phyloP scores from a whole-genome alignment of 139 green algal species.

The Tetraselmis striata region DNA sequence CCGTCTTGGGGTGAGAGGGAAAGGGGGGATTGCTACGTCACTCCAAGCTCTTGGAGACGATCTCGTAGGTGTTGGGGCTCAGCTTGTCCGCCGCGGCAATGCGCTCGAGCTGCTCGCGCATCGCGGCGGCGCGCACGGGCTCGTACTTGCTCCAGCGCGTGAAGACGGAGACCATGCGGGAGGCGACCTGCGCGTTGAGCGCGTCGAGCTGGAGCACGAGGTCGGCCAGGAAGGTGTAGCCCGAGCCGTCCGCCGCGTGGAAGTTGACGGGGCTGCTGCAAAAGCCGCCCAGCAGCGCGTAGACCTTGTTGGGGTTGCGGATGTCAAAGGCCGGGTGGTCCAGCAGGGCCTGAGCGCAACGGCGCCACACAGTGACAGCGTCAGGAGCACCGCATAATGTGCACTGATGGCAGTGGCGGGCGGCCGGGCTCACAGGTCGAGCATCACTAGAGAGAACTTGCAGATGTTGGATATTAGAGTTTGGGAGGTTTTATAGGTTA shows the following conservation, averaged over 20 bases:
- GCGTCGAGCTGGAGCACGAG: slow-evolving; percentile 63
- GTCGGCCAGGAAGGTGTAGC: slow-evolving; percentile 91
- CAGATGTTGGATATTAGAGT: too few relatives aligned
- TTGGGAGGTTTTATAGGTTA: too few relatives aligned
- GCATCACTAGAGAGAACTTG: too few relatives aligned
- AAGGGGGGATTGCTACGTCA: not conserved
- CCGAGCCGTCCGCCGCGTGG: slow-evolving; percentile 85
- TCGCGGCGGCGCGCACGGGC: slow-evolving; percentile 21
- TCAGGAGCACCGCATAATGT: too few relatives aligned
- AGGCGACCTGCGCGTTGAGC: slow-evolving; percentile 46
- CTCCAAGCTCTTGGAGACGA: slow-evolving; percentile 74
- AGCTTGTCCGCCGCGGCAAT: slow-evolving; percentile 64
- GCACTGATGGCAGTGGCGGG: too few relatives aligned
- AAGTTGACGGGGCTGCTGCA: slow-evolving; percentile 81
- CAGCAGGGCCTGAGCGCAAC: slow-evolving; percentile 52
- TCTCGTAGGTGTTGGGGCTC: slow-evolving; percentile 91
- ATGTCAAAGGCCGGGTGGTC: slow-evolving; percentile 83
- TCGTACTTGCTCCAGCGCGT: slow-evolving; percentile 48
- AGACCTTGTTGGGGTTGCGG: slow-evolving; percentile 85
- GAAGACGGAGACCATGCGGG: slow-evolving; percentile 43
- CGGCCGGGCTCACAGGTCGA: too few relatives aligned
- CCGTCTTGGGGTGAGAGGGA: too few relatives aligned
- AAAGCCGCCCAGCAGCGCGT: slow-evolving; percentile 53
- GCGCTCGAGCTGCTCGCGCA: slow-evolving; percentile 57
- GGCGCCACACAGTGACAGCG: too few relatives aligned